These are phyloP conservation scores for Fusarium nurragi DNA, from an alignment of 2,329 filamentous ascomycete genomes.

Conservation along the genomic window DNA sequence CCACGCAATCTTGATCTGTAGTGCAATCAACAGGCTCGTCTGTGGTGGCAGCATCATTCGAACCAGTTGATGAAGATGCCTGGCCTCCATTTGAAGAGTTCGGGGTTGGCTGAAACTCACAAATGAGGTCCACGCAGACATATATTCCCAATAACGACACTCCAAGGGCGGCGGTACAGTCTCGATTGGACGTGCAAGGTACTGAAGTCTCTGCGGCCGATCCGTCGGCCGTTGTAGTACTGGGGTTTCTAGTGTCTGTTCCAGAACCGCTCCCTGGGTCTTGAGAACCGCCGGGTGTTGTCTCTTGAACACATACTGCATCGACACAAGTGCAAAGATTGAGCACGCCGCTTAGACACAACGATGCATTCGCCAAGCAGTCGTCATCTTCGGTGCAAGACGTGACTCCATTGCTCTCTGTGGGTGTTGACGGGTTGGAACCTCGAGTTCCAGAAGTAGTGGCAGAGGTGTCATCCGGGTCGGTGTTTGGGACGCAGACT, in stretches of 20 bases:
- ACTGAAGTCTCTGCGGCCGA: background rate
- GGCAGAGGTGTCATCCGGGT: background rate
- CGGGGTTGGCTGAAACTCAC: conserved; percentile 5
- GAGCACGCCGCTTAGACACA: background rate
- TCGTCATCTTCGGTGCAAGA: background rate
- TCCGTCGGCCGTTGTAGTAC: background rate
- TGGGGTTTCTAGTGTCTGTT: background rate
- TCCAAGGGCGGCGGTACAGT: conserved; percentile 14
- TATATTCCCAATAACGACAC: conserved; percentile 7
- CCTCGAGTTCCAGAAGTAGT: background rate
- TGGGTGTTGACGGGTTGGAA: background rate
- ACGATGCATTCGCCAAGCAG: background rate
- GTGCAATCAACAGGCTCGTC: background rate
- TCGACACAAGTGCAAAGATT: conserved; percentile 6
- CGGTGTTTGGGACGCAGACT: background rate
- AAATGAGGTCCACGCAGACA: conserved; percentile 12
- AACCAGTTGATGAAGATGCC: background rate
- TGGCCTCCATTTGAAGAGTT: background rate
- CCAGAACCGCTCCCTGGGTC: background rate
- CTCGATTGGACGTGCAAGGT: background rate
- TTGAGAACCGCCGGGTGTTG: background rate
- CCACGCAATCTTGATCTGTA: conserved; percentile 10
- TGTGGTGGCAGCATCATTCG: background rate
- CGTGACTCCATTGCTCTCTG: background rate
- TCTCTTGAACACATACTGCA: background rate